Evolutionary conservation across 441 rosid genomes (phyloP), one percentile per base, ranked within the genome.

Genomic region (Erodium moschatum): DNA sequence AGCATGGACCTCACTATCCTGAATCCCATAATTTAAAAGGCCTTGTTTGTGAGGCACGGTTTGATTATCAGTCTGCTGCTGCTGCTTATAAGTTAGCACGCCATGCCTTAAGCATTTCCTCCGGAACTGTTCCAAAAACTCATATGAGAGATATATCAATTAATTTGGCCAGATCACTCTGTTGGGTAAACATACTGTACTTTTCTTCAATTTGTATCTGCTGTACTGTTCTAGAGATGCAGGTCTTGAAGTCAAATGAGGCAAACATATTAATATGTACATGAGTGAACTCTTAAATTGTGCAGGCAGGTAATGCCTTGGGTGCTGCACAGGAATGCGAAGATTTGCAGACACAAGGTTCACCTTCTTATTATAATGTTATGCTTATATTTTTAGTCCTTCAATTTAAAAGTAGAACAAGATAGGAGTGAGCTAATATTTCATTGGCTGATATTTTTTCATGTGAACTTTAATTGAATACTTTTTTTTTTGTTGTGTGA

Each of bases 11-110:
- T 69, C 81, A 84, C 50, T 84, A 78, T 81, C 85, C 95, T 1
- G 97, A 91, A 78, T 78, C 96, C 61, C 97, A 89, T 81, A 91
- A 94, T 75, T 78, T 94, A 73, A 83, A 86, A 64, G 97, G 97
- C 68, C 84, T 94, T 62, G 86, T 86, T 67, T 86, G 86, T 76
- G 98, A 94, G 86, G 88, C 94, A 76, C 87, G 84, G 27, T 73
- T 20, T 54, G 86, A 89, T 67, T 88, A 87, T 85, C 74, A 79
- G 61, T 76, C 83, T 69, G 96, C 97, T 73, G 67, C 75, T 75
- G 72, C 83, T 75, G 88, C 90, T 0, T 94, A 89, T 80, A 85
- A 81, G 80, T 70, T 83, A 77, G 90, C 94, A 67, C 86, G 79
- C 67, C 78, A 72, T 73, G 86, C 89, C 62, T 77, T 84, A 79